Evolutionary conservation across 192 early-diverging fungal species (phyloP).

Genomic region (Podila horticola): DNA sequence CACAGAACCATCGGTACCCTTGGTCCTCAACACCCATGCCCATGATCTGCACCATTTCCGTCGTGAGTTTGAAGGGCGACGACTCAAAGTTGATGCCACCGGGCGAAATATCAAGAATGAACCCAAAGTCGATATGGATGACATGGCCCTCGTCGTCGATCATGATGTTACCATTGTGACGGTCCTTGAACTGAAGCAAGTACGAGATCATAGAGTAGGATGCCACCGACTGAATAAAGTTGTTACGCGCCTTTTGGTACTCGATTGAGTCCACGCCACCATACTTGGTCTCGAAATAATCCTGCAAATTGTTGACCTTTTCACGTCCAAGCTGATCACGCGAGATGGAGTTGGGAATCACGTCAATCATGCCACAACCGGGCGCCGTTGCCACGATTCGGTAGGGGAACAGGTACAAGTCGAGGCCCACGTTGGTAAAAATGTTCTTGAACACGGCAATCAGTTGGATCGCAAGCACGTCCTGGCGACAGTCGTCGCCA

Average conservation of each 20-base stretch:
- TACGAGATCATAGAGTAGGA: slow-evolving; percentile 96
- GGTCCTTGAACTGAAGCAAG: slow-evolving; percentile 97
- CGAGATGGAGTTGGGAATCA: slow-evolving; percentile 96
- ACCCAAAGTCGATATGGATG: slow-evolving; percentile 99
- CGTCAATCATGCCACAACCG: slow-evolving; percentile 98
- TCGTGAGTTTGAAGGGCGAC: slow-evolving; percentile 97
- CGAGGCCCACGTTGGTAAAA: slow-evolving; percentile 87
- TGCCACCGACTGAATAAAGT: slow-evolving; percentile 95
- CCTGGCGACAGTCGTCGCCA: slow-evolving; percentile 99
- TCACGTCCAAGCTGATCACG: slow-evolving; percentile 98
- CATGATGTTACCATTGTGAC: slow-evolving; percentile 99
- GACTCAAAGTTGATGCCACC: slow-evolving; percentile 97
- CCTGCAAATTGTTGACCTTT: slow-evolving; percentile 95
- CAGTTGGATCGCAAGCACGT: slow-evolving; percentile 96
- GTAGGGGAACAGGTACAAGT: slow-evolving; percentile 97
- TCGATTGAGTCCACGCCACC: slow-evolving; percentile 86
- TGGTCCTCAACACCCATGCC: slow-evolving; percentile 86
- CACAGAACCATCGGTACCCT: slow-evolving; percentile 88
- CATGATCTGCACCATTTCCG: slow-evolving; percentile 97
- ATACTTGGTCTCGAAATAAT: slow-evolving; percentile 94
- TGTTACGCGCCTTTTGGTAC: slow-evolving; percentile 84
- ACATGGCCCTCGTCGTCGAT: slow-evolving; percentile 95
- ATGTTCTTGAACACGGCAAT: slow-evolving; percentile 98
- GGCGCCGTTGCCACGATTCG: slow-evolving; percentile 96
- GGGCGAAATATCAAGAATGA: slow-evolving; percentile 98